A percentile compares a stretch with the other conserved stretches of the same genome.
These are phyloP conservation scores for Trichoderma asperelloides DNA, from an alignment of 495 filamentous ascomycete genomes.

Conservation along the genomic window DNA sequence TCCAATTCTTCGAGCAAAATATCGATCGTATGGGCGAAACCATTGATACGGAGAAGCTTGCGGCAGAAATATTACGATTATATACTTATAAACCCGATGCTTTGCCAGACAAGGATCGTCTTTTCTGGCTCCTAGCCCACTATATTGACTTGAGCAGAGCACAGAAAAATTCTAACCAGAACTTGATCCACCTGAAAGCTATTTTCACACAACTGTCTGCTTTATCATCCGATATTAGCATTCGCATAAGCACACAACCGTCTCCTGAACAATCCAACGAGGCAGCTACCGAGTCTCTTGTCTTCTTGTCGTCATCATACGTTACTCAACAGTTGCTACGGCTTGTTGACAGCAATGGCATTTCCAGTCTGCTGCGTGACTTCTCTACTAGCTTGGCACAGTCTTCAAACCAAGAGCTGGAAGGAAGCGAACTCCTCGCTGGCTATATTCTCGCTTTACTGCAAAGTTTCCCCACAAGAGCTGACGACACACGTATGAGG, in stretches of 20 bases:
- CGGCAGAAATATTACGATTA: background rate
- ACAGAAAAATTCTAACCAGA: conserved; percentile 18
- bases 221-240: conserved; percentile 19
- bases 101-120: conserved; percentile 20
- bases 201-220: conserved; percentile 20
- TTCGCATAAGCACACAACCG: conserved; percentile 12
- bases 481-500: conserved; percentile 94
- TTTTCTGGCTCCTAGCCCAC: conserved; percentile 72
- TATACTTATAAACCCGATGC: conserved; percentile 14
- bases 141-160: conserved; percentile 65
- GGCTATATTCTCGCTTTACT: conserved; percentile 81
- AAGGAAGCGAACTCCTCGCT: conserved; percentile 47
- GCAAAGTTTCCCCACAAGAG: conserved; percentile 71
- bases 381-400: conserved; percentile 2
- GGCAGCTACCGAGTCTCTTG: background rate
- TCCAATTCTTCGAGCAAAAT: conserved; percentile 9
- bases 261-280: conserved; percentile 12
- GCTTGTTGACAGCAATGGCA: conserved; percentile 41
- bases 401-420: background rate
- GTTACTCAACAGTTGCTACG: conserved; percentile 51
- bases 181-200: conserved; percentile 16
- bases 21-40: conserved; percentile 5
- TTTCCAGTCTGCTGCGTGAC: background rate
- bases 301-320: conserved; percentile 42
- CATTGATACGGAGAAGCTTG: conserved; percentile 21